Conservation (phyloP, 176 grass and related monocot genomes). For the Zizania latifolia region DNA sequence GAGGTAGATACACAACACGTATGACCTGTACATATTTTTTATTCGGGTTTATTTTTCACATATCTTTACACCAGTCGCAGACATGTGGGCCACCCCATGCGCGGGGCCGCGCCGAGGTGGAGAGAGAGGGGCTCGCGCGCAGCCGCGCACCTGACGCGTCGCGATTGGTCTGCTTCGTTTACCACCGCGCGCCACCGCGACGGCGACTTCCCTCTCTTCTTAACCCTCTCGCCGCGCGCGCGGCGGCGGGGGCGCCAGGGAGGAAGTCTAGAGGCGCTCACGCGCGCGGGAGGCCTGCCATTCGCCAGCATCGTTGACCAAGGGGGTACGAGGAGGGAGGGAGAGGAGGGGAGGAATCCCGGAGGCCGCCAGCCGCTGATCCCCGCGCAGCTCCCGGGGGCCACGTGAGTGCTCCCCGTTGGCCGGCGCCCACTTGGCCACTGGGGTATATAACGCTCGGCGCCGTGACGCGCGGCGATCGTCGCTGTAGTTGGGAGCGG, state of each 20-base stretch:
- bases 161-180: slow-evolving; percentile 16
- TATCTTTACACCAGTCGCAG: neutral
- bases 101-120: neutral
- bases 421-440: neutral
- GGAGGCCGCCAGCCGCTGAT: neutral
- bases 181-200: neutral
- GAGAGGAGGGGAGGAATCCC: too few species aligned
- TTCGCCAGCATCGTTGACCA: slow-evolving; percentile 14
- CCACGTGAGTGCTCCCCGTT: neutral
- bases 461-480: neutral
- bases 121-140: too few species aligned
- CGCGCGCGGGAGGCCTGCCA: too few species aligned
- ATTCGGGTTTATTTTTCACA: too few species aligned
- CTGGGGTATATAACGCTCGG: neutral
- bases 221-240: neutral
- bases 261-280: neutral
- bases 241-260: neutral
- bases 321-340: neutral
- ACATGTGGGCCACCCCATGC: neutral
- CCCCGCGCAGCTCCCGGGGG: neutral
- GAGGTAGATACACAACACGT: too few species aligned
- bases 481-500: too few species aligned
- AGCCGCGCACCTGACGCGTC: neutral
- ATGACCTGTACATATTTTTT: too few species aligned
- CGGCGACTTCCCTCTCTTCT: slow-evolving; percentile 16